Conservation (phyloP, 2,329 filamentous ascomycete species). For the Biscogniauxia sp. region DNA sequence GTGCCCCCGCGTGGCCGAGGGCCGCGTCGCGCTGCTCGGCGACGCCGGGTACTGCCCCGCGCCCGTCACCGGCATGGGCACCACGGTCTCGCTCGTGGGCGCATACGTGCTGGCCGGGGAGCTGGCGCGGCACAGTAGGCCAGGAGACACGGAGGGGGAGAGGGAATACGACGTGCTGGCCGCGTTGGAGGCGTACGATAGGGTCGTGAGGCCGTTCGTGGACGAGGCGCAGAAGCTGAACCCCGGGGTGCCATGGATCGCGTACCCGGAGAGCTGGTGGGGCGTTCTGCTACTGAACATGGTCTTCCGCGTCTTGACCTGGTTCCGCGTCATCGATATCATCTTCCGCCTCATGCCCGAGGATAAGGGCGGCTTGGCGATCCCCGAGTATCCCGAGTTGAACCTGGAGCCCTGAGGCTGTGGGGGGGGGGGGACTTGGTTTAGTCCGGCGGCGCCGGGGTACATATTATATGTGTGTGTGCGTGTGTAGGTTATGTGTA, state of each 20-base stretch:
- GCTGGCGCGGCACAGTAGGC: conserved; percentile 31
- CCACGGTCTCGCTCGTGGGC: conserved; percentile 45
- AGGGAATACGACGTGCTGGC: conserved; percentile 21
- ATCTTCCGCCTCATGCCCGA: conserved; percentile 18
- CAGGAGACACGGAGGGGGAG: neutral
- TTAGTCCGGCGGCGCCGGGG: no score
- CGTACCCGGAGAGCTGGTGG: conserved; percentile 21
- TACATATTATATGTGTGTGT: no score
- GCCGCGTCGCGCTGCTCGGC: conserved; percentile 50
- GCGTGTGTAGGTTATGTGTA: no score
- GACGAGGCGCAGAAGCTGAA: conserved; percentile 37
- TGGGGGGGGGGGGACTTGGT: no score
- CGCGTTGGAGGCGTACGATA: conserved; percentile 44
- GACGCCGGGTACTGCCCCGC: conserved; percentile 53
- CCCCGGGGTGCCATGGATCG: conserved; percentile 17
- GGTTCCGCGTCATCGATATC: conserved; percentile 21
- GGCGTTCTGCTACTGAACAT: conserved; percentile 18
- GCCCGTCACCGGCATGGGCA: conserved; percentile 51
- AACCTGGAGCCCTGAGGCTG: conserved; percentile 8
- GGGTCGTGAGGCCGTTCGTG: conserved; percentile 44
- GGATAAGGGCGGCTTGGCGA: conserved; percentile 17
- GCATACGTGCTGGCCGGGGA: conserved; percentile 59
- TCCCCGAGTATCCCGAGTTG: conserved; percentile 30
- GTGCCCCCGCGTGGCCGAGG: conserved; percentile 39
- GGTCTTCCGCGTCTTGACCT: conserved; percentile 24